phyloP scores from a whole-genome alignment of 129 eudicot species.

The Ambrosia artemisiifolia region DNA sequence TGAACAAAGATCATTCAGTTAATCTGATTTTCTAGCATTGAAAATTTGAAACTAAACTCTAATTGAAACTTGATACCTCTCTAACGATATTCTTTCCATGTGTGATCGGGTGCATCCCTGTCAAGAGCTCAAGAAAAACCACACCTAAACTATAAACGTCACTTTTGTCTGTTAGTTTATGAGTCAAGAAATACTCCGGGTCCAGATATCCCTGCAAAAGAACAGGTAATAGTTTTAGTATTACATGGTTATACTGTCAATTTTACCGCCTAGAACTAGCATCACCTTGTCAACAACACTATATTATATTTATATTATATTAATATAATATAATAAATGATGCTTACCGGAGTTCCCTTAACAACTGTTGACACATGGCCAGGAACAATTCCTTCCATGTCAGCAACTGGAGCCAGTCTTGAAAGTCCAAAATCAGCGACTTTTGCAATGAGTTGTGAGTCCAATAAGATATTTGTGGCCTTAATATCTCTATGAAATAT shows the following conservation, averaged over 20 bases:
- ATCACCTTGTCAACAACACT: background rate
- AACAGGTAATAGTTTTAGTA: background rate
- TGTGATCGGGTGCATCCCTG: slow-evolving; percentile 82
- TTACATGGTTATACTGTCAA: background rate
- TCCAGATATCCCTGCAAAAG: slow-evolving; percentile 86
- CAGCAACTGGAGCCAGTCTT: slow-evolving; percentile 79
- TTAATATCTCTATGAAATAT: slow-evolving; percentile 92
- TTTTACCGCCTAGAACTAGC: background rate
- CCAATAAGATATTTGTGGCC: slow-evolving; percentile 77
- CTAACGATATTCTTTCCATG: slow-evolving; percentile 92
- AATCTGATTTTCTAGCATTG: too few species aligned
- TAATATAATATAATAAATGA: too few species aligned
- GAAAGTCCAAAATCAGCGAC: slow-evolving; percentile 96
- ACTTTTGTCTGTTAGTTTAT: slow-evolving; percentile 83
- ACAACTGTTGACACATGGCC: slow-evolving; percentile 84
- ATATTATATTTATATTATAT: too few species aligned
- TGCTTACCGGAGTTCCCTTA: slow-evolving; percentile 84
- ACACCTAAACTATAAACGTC: slow-evolving; percentile 93
- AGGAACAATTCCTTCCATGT: slow-evolving; percentile 64
- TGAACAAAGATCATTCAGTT: too few species aligned
- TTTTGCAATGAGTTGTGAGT: slow-evolving; percentile 58
- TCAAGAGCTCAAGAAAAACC: slow-evolving; percentile 70
- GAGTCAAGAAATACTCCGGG: slow-evolving; percentile 88
- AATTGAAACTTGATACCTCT: too few species aligned
- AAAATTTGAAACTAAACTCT: too few species aligned